phyloP scores from a whole-genome alignment of 78 protist genomes.

The Planoprotostelium fungivorum region DNA sequence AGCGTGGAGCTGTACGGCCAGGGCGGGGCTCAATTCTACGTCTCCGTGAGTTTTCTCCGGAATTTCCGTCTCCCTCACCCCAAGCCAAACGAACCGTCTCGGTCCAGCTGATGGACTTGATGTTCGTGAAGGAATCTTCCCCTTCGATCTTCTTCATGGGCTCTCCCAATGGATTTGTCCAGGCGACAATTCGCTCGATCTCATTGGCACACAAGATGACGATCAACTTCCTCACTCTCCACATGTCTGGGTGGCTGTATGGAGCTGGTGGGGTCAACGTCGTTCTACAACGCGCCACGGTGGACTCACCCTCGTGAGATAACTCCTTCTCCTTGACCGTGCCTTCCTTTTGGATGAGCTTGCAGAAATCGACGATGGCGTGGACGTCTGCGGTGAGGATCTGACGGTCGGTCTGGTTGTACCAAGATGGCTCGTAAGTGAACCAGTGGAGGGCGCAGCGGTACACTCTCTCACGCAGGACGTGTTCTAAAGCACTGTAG shows the following conservation, averaged over 20 bases:
- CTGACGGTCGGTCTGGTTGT: constrained; percentile 21
- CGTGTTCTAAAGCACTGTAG: not conserved
- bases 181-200: constrained; percentile 66
- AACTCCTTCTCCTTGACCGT: not conserved
- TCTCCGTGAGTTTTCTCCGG: not conserved
- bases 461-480: constrained; percentile 45
- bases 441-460: constrained; percentile 50
- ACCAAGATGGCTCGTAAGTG: constrained; percentile 52
- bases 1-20: constrained; percentile 30
- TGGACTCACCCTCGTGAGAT: not conserved
- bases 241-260: not conserved
- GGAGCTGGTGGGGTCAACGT: no score
- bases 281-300: no score
- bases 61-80: not conserved
- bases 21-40: constrained; percentile 20
- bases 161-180: constrained; percentile 61
- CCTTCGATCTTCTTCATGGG: constrained; percentile 1
- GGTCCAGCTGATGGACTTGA: not conserved
- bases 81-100: not conserved
- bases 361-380: constrained; percentile 36
- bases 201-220: constrained; percentile 62
- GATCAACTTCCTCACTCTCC: constrained; percentile 19
- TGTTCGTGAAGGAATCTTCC: not conserved
- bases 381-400: constrained; percentile 17
- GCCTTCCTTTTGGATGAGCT: constrained; percentile 25